Conservation (phyloP, 2,329 filamentous ascomycete species). For the Acephala macrosclerotiorum region DNA sequence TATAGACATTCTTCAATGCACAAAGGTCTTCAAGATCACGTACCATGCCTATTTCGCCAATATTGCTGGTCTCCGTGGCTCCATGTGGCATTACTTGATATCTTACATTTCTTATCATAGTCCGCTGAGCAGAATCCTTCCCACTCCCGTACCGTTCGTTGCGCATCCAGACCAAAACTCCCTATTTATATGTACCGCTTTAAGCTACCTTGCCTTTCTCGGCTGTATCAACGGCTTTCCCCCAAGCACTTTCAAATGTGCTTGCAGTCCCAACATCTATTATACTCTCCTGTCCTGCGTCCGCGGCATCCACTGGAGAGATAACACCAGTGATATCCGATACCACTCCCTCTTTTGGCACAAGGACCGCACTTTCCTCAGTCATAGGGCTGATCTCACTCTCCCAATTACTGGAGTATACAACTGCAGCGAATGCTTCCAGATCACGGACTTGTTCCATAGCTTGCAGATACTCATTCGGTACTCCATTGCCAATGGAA, state of each 20-base stretch:
- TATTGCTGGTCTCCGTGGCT: neutral
- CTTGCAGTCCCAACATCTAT: conserved; percentile 59
- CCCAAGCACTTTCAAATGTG: conserved; percentile 75
- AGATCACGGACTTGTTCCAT: conserved; percentile 81
- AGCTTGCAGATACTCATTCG: conserved; percentile 73
- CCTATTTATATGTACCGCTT: conserved; percentile 5
- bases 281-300: conserved; percentile 54
- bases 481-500: conserved; percentile 80
- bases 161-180: conserved; percentile 12
- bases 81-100: conserved; percentile 27
- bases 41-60: no score
- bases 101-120: conserved; percentile 32
- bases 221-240: conserved; percentile 60
- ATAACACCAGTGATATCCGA: conserved; percentile 19
- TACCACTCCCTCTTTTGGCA: conserved; percentile 26
- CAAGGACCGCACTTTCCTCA: conserved; percentile 31
- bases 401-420: conserved; percentile 86
- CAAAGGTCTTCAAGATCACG: no score
- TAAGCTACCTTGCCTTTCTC: conserved; percentile 26
- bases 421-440: conserved; percentile 84
- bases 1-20: no score
- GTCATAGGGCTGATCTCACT: conserved; percentile 59
- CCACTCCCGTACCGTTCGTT: conserved; percentile 24
- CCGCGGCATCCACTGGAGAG: conserved; percentile 15
- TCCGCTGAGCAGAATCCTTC: conserved; percentile 10